phyloP scores from a whole-genome alignment of 768 basidiomycete genomes.

The Rhodotorula kratochvilovae region DNA sequence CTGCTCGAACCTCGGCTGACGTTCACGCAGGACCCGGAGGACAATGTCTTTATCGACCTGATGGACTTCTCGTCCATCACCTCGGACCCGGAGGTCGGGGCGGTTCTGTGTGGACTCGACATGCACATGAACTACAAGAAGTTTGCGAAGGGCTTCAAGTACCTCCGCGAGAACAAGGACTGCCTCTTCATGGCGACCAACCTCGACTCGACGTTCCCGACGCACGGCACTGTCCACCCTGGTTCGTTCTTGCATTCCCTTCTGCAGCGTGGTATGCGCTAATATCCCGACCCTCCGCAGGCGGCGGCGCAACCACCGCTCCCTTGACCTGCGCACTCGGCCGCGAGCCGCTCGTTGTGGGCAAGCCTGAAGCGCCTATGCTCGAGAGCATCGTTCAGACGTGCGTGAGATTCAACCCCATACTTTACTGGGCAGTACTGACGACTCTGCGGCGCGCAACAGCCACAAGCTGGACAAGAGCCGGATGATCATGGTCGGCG shows the following conservation, averaged over 20 bases:
- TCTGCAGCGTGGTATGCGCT: background rate
- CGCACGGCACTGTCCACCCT: slow-evolving; percentile 65
- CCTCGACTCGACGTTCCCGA: slow-evolving; percentile 74
- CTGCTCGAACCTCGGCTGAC: slow-evolving; percentile 8
- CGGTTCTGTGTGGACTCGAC: slow-evolving; percentile 92
- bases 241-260: slow-evolving; percentile 53
- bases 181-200: slow-evolving; percentile 78
- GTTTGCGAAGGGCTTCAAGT: slow-evolving; percentile 83
- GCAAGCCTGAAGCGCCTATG: slow-evolving; percentile 89
- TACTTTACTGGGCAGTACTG: no score
- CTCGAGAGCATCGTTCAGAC: slow-evolving; percentile 82
- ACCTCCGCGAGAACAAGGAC: slow-evolving; percentile 59
- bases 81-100: slow-evolving; percentile 70
- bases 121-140: slow-evolving; percentile 86
- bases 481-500: slow-evolving; percentile 90
- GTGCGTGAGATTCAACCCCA: slow-evolving; percentile 47
- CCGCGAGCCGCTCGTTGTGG: slow-evolving; percentile 70
- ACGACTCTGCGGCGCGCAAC: background rate
- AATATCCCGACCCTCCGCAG: slow-evolving; percentile 21
- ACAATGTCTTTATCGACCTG: slow-evolving; percentile 72
- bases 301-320: slow-evolving; percentile 71
- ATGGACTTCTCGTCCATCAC: slow-evolving; percentile 57
- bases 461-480: slow-evolving; percentile 82
- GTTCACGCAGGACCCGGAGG: slow-evolving; percentile 67
- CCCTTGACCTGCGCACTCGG: slow-evolving; percentile 64